Conservation (phyloP, 805 yeast species). For the Henningerozyma blattae region DNA sequence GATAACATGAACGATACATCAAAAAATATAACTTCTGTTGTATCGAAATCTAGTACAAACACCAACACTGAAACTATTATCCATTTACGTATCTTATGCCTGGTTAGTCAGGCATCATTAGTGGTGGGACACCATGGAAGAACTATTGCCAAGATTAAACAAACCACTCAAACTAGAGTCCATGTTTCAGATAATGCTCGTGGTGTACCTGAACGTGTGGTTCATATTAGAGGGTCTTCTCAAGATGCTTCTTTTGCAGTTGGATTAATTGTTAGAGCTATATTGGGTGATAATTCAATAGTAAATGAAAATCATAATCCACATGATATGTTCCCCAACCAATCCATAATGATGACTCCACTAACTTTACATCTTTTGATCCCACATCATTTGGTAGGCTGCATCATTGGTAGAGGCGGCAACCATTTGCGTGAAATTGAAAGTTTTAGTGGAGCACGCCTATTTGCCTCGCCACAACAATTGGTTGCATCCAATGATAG, state of each 20-base stretch:
- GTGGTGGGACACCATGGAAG: conserved; percentile 80
- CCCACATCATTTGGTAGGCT: conserved; percentile 74
- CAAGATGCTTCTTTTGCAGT: conserved; percentile 74
- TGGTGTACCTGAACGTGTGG: conserved; percentile 63
- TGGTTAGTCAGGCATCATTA: conserved; percentile 61
- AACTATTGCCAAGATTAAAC: conserved; percentile 51
- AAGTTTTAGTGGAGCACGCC: conserved; percentile 64
- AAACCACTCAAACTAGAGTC: conserved; percentile 48
- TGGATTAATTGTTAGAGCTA: conserved; percentile 57
- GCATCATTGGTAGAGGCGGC: conserved; percentile 69
- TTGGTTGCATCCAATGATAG: conserved; percentile 73
- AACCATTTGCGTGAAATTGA: conserved; percentile 68
- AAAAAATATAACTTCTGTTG: neutral
- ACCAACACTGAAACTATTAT: conserved; percentile 48
- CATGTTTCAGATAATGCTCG: conserved; percentile 62
- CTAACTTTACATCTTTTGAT: conserved; percentile 50
- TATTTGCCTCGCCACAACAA: conserved; percentile 61
- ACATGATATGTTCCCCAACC: neutral
- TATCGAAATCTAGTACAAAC: conserved; percentile 10
- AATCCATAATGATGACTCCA: conserved; percentile 18
- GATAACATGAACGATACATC: neutral
- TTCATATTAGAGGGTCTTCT: conserved; percentile 61
- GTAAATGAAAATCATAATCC: neutral
- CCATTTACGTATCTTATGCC: conserved; percentile 62
- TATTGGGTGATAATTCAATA: conserved; percentile 16